These are phyloP conservation scores for Syzygium malaccense DNA, from an alignment of 441 rosid species.

Conservation along the genomic window DNA sequence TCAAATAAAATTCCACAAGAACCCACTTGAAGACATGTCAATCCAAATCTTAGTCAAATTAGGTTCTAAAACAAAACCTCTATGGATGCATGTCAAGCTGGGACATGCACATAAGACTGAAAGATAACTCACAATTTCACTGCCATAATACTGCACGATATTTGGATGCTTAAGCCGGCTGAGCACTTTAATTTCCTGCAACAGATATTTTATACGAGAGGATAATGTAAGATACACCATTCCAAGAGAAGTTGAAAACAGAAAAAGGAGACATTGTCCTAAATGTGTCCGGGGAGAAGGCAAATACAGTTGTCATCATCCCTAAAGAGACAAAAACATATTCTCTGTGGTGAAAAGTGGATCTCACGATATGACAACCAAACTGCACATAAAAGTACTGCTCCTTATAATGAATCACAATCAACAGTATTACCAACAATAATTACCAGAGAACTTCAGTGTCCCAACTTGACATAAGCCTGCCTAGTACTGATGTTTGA, in stretches of 20 bases:
- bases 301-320: no score
- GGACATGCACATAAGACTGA: neutral
- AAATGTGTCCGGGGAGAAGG: neutral
- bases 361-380: neutral
- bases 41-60: neutral
- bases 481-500: neutral
- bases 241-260: neutral
- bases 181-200: conserved; percentile 90
- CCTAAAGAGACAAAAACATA: no score
- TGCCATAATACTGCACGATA: conserved; percentile 96
- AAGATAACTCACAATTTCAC: conserved; percentile 76
- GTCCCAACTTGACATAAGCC: neutral
- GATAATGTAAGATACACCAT: neutral
- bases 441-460: neutral
- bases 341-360: neutral
- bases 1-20: neutral
- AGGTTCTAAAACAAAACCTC: neutral
- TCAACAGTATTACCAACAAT: neutral
- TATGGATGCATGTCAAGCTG: neutral
- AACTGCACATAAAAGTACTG: neutral
- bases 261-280: neutral
- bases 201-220: conserved; percentile 8
- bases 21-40: neutral
- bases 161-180: conserved; percentile 91
- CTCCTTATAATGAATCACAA: neutral